Percentiles rank a stretch among this genome's conserved stretches.
phyloP scores from a whole-genome alignment of 345 rosid genomes.

The Geranium rotundifolium region DNA sequence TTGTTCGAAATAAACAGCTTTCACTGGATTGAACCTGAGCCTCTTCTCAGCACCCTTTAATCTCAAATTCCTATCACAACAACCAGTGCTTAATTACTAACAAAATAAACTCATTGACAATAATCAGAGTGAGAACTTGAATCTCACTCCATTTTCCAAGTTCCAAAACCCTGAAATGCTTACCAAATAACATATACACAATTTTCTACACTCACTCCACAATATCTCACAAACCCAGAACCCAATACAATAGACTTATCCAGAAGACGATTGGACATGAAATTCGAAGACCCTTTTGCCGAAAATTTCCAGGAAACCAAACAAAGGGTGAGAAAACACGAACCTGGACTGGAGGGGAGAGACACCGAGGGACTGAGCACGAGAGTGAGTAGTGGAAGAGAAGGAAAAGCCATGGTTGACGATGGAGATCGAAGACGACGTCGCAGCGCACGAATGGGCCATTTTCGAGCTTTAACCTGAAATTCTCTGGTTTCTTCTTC shows the following conservation, averaged over 20 bases:
- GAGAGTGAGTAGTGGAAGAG: not conserved
- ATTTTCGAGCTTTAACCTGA: not conserved
- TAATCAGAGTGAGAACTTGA: not conserved
- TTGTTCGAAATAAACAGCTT: slow-evolving; percentile 2
- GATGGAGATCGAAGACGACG: not conserved
- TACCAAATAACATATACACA: not conserved
- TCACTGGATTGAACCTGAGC: not conserved
- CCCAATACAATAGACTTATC: not conserved
- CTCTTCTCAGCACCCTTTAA: slow-evolving; percentile 1
- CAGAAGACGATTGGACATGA: not conserved
- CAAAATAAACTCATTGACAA: not conserved
- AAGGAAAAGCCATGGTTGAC: not conserved
- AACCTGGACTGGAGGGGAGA: not conserved
- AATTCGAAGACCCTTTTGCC: not conserved
- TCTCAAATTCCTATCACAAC: slow-evolving; percentile 2
- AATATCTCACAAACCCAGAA: slow-evolving; percentile 1
- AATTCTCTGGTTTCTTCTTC: not conserved
- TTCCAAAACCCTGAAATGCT: not conserved
- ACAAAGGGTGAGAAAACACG: not conserved
- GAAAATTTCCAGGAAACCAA: not conserved
- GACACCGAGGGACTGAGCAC: not conserved
- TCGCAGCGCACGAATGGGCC: not conserved
- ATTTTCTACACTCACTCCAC: not conserved
- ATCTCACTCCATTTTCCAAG: too few relatives aligned
- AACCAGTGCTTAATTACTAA: not conserved